phyloP scores from a whole-genome alignment of 1,284 basidiomycete genomes.

The Cryptococcus sp. region DNA sequence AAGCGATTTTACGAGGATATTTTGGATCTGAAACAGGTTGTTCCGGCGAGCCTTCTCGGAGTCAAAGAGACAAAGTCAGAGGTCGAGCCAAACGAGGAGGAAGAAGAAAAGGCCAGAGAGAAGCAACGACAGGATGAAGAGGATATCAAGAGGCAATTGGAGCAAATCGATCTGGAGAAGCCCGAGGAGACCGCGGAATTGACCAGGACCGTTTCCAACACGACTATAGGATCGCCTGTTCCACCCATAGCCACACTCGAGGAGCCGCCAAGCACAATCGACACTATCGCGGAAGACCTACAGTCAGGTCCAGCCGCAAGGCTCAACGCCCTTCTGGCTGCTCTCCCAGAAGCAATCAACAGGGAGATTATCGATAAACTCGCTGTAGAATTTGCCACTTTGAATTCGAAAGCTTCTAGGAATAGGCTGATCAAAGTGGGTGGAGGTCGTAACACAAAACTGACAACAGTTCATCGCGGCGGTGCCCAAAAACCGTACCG shows the following conservation, averaged over 20 bases:
- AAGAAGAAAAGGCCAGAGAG: slow-evolving; percentile 24
- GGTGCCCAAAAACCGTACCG: slow-evolving; percentile 81
- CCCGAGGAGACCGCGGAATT: not conserved
- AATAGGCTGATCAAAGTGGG: slow-evolving; percentile 79
- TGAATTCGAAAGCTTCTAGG: slow-evolving; percentile 92
- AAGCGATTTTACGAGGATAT: slow-evolving; percentile 90
- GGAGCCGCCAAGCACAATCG: slow-evolving; percentile 8
- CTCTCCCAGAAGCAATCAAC: slow-evolving; percentile 88
- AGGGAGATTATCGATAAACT: slow-evolving; percentile 88
- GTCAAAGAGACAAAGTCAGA: slow-evolving; percentile 57
- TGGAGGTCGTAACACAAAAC: not conserved
- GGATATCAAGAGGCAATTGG: slow-evolving; percentile 49
- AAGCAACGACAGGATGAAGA: slow-evolving; percentile 50
- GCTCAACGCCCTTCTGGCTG: slow-evolving; percentile 83
- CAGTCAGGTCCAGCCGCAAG: slow-evolving; percentile 82
- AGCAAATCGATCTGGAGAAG: slow-evolving; percentile 32
- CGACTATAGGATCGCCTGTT: not conserved
- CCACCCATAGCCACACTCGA: slow-evolving; percentile 7
- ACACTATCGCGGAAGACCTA: slow-evolving; percentile 42
- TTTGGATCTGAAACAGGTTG: slow-evolving; percentile 83
- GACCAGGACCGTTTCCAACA: slow-evolving; percentile 45
- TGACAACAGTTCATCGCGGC: slow-evolving; percentile 69
- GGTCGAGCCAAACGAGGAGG: slow-evolving; percentile 17
- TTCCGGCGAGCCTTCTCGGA: slow-evolving; percentile 83
- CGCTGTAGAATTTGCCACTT: slow-evolving; percentile 90